These are phyloP conservation scores for Arbutus unedo DNA, from an alignment of 148 eudicot species.

Conservation along the genomic window DNA sequence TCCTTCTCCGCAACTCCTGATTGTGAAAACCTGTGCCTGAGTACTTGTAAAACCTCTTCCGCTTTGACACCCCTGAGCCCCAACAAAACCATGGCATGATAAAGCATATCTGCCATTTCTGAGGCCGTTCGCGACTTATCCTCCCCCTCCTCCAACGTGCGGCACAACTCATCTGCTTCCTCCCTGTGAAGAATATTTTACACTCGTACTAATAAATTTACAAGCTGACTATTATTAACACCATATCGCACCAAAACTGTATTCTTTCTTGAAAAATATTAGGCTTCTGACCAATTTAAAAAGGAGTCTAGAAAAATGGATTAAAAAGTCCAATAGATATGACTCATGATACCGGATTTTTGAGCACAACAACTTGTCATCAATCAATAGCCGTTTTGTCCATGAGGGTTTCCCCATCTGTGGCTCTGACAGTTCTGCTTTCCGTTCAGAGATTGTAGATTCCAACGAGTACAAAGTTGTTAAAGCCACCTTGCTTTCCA, in stretches of 20 bases:
- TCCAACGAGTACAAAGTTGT: constrained; percentile 75
- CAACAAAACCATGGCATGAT: constrained; percentile 87
- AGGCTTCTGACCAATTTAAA: no score
- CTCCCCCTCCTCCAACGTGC: constrained; percentile 79
- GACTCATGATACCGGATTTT: constrained; percentile 61
- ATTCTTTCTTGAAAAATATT: not conserved
- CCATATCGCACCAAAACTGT: not conserved
- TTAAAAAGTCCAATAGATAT: not conserved
- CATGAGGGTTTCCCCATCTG: constrained; percentile 72
- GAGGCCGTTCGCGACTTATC: constrained; percentile 70
- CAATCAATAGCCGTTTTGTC: constrained; percentile 77
- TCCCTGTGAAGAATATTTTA: constrained; percentile 44
- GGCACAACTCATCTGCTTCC: constrained; percentile 93
- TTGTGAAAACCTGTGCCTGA: constrained; percentile 64
- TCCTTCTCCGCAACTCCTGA: constrained; percentile 88
- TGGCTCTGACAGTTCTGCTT: constrained; percentile 40
- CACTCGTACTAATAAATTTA: not conserved
- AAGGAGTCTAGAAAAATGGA: not conserved
- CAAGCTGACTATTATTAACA: not conserved
- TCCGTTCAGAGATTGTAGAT: constrained; percentile 63
- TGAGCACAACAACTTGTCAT: constrained; percentile 67
- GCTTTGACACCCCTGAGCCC: constrained; percentile 56
- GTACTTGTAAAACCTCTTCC: constrained; percentile 71
- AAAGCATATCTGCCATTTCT: constrained; percentile 96
- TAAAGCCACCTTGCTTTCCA: constrained; percentile 52